These are phyloP conservation scores for Termitomyces sp. DNA, from an alignment of 768 basidiomycete genomes.

Conservation along the genomic window DNA sequence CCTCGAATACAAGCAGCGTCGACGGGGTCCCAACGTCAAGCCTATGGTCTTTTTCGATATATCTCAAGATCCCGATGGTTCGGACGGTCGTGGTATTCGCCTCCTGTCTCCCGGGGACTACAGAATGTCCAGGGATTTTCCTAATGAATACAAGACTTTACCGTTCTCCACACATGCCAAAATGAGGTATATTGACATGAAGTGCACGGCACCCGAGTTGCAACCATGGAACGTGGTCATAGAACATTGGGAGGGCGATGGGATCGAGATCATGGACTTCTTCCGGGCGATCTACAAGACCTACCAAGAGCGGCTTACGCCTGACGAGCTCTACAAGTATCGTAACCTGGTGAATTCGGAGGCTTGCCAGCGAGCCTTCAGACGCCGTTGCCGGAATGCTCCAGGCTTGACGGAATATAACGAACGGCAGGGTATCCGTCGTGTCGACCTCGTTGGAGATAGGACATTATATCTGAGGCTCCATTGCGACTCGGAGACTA, in stretches of 20 bases:
- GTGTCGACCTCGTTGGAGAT: conserved; percentile 53
- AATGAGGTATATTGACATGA: conserved; percentile 36
- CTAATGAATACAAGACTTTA: conserved; percentile 36
- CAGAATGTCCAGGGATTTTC: conserved; percentile 15
- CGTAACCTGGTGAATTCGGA: conserved; percentile 24
- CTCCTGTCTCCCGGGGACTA: not conserved
- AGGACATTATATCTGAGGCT: conserved; percentile 53
- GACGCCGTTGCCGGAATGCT: conserved; percentile 41
- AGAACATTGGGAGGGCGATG: conserved; percentile 30
- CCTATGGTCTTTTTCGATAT: conserved; percentile 12
- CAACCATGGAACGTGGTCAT: conserved; percentile 38
- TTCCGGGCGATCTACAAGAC: conserved; percentile 53
- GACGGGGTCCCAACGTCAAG: not conserved
- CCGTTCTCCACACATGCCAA: conserved; percentile 8
- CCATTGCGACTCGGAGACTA: conserved; percentile 8
- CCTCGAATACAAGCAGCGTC: conserved; percentile 1
- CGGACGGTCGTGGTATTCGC: conserved; percentile 1
- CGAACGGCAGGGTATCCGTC: conserved; percentile 44
- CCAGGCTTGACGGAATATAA: conserved; percentile 38
- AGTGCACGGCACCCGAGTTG: conserved; percentile 35
- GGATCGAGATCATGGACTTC: conserved; percentile 52
- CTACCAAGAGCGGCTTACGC: conserved; percentile 41
- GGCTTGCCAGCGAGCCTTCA: conserved; percentile 38
- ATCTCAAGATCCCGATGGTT: conserved; percentile 1
- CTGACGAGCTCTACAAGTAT: conserved; percentile 30